Base-by-base conservation (phyloP, 202 grass and related monocot species). In the Thinopyrum obtusiflorum region DNA sequence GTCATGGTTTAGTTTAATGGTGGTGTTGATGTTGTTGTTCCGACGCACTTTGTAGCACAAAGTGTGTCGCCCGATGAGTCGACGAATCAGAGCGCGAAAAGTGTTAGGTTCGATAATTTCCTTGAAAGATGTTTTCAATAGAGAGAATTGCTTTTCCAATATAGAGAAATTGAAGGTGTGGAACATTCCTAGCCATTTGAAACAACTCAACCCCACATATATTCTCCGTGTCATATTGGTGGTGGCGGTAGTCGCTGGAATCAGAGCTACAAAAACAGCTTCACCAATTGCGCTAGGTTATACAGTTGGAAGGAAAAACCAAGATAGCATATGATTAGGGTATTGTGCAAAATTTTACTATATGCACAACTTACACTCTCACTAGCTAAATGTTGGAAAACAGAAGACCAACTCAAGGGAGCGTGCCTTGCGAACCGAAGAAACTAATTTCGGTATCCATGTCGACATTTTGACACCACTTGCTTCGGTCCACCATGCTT, bases 21-120 rank as follows among this genome's bases (percentile, higher is more conserved):
- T 11, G 17, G 77, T n/a, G 39, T 76, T 72, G 64, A 78, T 85
- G 77, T 37, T 85, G 72, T 57, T 91, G 89, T 69, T 82, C 73
- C 89, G 82, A 2, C 9, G 71, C 89, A 88, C 85, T 82, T 88
- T 78, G 89, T 91, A 46, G 71, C 82, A 60, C 89, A 91, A 91
- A 87, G 82, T 91, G 82, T 88, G 85, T n/a, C 82, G n/a, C 89
- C 72, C 12, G 78, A 82, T 88, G 85, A 9, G 7, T 88, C 77
- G 72, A 25, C 86, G 68, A 91, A 91, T 88, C 78, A 60, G 65
- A 85, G 28, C 63, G 72, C 82, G 89, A 91, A 91, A 91, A 82
- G 82, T 91, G 89, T 88, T 88, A 61, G 29, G 78, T 46, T 66
- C 14, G 32, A 78, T 62, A 66, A 85, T 91, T 91, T 91, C 84